Evolutionary conservation across 2,329 filamentous ascomycete genomes (phyloP).

Genomic region (Tolypocladium cylindrosporum): DNA sequence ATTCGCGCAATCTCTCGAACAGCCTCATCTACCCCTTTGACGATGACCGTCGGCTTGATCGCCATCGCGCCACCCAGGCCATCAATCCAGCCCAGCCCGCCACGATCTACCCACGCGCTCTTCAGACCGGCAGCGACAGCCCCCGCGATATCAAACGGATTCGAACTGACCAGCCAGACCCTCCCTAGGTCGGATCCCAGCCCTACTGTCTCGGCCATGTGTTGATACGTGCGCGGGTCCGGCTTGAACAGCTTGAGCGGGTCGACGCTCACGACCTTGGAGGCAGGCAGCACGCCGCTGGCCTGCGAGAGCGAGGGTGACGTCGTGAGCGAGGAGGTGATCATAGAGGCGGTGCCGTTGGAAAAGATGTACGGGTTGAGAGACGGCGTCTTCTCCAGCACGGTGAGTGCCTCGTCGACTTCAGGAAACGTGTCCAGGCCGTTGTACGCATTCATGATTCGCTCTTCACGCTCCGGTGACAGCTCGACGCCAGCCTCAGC

Average conservation of each 20-base stretch:
- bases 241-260: constrained; percentile 54
- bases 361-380: constrained; percentile 56
- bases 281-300: constrained; percentile 27
- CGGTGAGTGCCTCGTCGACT: constrained; percentile 40
- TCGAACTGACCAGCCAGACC: constrained; percentile 62
- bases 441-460: constrained; percentile 55
- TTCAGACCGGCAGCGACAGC: not conserved
- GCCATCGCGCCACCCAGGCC: not conserved
- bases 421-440: constrained; percentile 55
- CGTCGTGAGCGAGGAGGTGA: constrained; percentile 46
- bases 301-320: constrained; percentile 45
- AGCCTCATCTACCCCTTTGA: not conserved
- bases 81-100: not conserved
- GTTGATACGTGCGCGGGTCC: constrained; percentile 47
- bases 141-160: constrained; percentile 64
- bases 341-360: constrained; percentile 57
- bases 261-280: constrained; percentile 39
- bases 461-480: constrained; percentile 28
- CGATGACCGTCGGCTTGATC: not conserved
- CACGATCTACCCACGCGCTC: not conserved
- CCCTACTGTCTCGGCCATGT: constrained; percentile 42
- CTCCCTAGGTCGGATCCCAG: constrained; percentile 32
- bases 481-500: constrained; percentile 43
- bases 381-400: constrained; percentile 26
- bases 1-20: not conserved